Evolutionary conservation across 805 yeast species (phyloP).

Genomic region (Starmerella apicola): DNA sequence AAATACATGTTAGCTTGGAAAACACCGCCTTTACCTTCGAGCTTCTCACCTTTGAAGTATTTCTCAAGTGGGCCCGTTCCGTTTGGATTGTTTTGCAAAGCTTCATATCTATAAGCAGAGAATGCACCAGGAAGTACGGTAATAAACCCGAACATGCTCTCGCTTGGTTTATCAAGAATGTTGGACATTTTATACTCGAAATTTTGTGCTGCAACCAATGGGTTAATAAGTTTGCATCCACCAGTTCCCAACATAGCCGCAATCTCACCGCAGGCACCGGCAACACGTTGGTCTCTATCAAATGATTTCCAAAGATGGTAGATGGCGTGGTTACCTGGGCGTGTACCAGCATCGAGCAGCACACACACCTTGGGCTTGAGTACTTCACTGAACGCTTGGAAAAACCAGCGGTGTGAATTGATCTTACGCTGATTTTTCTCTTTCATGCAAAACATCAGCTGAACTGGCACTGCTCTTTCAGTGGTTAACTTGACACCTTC

Average conservation of each 20-base stretch:
- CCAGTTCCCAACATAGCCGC: slow-evolving; percentile 66
- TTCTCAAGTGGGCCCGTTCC: slow-evolving; percentile 81
- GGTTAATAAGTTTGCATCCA: slow-evolving; percentile 50
- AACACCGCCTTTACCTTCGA: slow-evolving; percentile 61
- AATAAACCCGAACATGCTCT: slow-evolving; percentile 86
- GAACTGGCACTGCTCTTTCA: slow-evolving; percentile 64
- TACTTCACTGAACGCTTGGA: slow-evolving; percentile 79
- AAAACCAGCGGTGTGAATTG: slow-evolving; percentile 94
- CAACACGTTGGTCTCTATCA: slow-evolving; percentile 60
- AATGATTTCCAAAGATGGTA: slow-evolving; percentile 86
- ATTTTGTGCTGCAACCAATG: slow-evolving; percentile 90
- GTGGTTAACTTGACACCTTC: slow-evolving; percentile 48
- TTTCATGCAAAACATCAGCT: slow-evolving; percentile 76
- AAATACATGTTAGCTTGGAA: slow-evolving; percentile 93
- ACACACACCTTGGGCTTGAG: slow-evolving; percentile 74
- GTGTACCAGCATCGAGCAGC: slow-evolving; percentile 87
- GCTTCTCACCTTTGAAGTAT: slow-evolving; percentile 83
- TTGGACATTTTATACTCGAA: slow-evolving; percentile 95
- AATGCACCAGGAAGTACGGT: slow-evolving; percentile 95
- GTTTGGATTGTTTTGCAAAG: slow-evolving; percentile 49
- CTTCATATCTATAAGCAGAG: slow-evolving; percentile 81
- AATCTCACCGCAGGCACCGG: slow-evolving; percentile 98
- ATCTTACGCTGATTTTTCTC: slow-evolving; percentile 82
- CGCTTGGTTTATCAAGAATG: slow-evolving; percentile 90
- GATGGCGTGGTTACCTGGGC: slow-evolving; percentile 71